phyloP scores from a whole-genome alignment of 257 asterid species.

The Prunella vulgaris region DNA sequence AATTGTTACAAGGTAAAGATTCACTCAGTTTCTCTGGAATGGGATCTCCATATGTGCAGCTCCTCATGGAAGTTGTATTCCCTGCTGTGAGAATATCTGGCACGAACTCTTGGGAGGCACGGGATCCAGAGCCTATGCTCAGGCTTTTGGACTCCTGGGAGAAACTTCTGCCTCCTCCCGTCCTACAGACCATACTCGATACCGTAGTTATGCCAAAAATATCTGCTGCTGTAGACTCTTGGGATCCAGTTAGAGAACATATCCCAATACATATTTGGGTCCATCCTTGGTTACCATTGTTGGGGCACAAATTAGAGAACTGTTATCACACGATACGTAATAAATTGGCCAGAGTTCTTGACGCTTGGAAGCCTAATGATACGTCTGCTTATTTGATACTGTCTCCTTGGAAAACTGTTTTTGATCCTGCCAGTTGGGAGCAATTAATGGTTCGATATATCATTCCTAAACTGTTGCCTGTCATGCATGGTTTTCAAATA shows the following conservation, averaged over 20 bases:
- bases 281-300: conserved; percentile 86
- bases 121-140: conserved; percentile 89
- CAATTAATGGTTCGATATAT: conserved; percentile 65
- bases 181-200: conserved; percentile 61
- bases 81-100: conserved; percentile 96
- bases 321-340: conserved; percentile 75
- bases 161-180: conserved; percentile 56
- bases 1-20: conserved; percentile 56
- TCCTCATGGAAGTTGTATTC: conserved; percentile 84
- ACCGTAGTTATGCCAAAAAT: conserved; percentile 64
- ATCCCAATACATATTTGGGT: conserved; percentile 88
- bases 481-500: conserved; percentile 67
- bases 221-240: conserved; percentile 68
- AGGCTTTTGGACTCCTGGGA: conserved; percentile 87
- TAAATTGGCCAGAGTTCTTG: conserved; percentile 77
- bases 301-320: conserved; percentile 66
- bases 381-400: conserved; percentile 68
- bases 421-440: conserved; percentile 89
- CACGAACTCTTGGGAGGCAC: conserved; percentile 85
- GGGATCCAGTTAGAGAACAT: conserved; percentile 92
- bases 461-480: conserved; percentile 54
- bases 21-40: conserved; percentile 34
- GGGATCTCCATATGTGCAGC: conserved; percentile 70
- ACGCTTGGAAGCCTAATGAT: conserved; percentile 92
- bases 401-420: conserved; percentile 85